These are phyloP conservation scores for Heterobasidion irregulare DNA, from an alignment of 1,284 basidiomycete genomes.

Conservation along the genomic window DNA sequence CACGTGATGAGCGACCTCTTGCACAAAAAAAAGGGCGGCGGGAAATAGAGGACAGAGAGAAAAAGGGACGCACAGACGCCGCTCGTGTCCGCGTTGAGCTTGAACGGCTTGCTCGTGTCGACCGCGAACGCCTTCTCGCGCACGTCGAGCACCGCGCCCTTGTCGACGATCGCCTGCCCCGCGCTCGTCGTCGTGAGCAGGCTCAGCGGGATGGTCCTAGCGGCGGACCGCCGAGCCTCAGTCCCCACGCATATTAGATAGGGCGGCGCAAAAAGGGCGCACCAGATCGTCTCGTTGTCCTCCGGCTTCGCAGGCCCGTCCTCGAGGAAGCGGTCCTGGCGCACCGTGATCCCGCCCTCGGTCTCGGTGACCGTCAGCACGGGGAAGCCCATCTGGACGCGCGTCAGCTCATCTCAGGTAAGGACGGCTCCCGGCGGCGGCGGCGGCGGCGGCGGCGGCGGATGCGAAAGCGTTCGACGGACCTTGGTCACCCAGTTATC, in stretches of 20 bases:
- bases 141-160: conserved; percentile 56
- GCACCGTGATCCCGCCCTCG: conserved; percentile 60
- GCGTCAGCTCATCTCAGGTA: neutral
- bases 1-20: neutral
- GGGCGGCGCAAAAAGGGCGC: conserved; percentile 3
- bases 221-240: neutral
- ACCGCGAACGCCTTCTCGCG: conserved; percentile 67
- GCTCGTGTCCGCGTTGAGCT: conserved; percentile 84
- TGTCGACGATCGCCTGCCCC: conserved; percentile 59
- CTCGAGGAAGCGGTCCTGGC: conserved; percentile 91
- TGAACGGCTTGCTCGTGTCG: conserved; percentile 67
- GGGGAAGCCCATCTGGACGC: conserved; percentile 69
- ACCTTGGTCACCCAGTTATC: conserved; percentile 89
- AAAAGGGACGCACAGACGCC: conserved; percentile 69
- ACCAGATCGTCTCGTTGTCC: conserved; percentile 92
- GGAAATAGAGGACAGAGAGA: neutral
- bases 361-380: conserved; percentile 83
- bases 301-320: conserved; percentile 72
- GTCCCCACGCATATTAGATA: neutral
- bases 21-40: neutral
- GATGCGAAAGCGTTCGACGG: conserved; percentile 12
- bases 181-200: conserved; percentile 55
- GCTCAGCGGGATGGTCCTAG: conserved; percentile 75
- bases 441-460: neutral
- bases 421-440: neutral